A percentile compares a stretch with the other conserved stretches of the same genome.
Evolutionary conservation across 2,329 filamentous ascomycete genomes (phyloP).

Genomic region (Trichoderma koningiopsis): DNA sequence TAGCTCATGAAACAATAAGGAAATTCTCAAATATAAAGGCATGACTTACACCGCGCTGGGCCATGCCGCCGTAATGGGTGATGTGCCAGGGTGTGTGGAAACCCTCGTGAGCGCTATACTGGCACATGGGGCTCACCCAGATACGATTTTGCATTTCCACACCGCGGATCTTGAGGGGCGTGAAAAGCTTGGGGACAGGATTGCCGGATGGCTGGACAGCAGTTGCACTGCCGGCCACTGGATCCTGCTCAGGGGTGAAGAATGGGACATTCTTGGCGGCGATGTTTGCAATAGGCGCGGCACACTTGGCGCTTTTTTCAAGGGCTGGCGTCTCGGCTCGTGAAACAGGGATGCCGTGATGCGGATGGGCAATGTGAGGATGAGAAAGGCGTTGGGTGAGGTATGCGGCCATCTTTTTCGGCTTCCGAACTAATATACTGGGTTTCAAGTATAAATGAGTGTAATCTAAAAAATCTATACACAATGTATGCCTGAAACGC

Average conservation of each 20-base stretch:
- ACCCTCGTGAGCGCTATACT: constrained; percentile 49
- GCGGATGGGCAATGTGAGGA: constrained; percentile 11
- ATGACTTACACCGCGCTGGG: constrained; percentile 56
- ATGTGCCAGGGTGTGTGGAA: constrained; percentile 71
- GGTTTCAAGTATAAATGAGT: background rate
- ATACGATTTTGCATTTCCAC: constrained; percentile 49
- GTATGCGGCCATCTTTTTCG: constrained; percentile 11
- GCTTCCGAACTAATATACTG: background rate
- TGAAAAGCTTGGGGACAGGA: constrained; percentile 48
- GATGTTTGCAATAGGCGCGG: constrained; percentile 31
- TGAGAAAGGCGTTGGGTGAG: constrained; percentile 8
- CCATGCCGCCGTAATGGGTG: constrained; percentile 72
- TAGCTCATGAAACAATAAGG: background rate
- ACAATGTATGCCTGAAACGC: background rate
- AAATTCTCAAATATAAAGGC: background rate
- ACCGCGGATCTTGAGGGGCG: constrained; percentile 50
- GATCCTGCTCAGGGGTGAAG: constrained; percentile 50
- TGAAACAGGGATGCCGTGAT: constrained; percentile 15
- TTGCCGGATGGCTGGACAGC: background rate
- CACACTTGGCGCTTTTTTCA: constrained; percentile 9
- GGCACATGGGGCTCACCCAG: constrained; percentile 49
- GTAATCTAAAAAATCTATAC: background rate
- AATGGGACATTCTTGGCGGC: constrained; percentile 42
- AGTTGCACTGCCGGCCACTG: constrained; percentile 44
- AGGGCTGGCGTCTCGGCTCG: background rate